Conservation (phyloP, 352 stramenopile genomes). For the Pythium inflatum region DNA sequence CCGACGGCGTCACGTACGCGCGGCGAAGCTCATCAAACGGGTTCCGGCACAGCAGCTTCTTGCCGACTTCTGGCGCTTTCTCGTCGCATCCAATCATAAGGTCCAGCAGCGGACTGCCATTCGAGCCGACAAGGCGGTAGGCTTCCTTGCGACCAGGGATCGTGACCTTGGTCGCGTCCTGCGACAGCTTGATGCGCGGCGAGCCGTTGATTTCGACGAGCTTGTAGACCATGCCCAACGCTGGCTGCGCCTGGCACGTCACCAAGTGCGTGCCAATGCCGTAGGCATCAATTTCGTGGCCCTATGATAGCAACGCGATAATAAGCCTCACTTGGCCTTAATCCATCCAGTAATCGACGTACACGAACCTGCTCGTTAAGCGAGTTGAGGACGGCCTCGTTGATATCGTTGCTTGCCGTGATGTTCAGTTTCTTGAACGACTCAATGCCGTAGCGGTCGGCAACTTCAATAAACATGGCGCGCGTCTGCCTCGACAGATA, state of each 20-base stretch:
- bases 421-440: conserved; percentile 90
- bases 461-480: conserved; percentile 55
- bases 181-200: conserved; percentile 97
- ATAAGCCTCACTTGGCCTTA: background rate
- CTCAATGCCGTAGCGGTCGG: conserved; percentile 64
- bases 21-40: conserved; percentile 96
- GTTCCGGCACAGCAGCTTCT: conserved; percentile 94
- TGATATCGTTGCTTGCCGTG: conserved; percentile 99
- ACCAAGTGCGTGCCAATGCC: conserved; percentile 96
- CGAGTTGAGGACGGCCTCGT: conserved; percentile 95
- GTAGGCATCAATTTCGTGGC: conserved; percentile 96
- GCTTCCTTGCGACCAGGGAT: conserved; percentile 90
- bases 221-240: conserved; percentile 99
- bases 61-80: conserved; percentile 74
- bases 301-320: conserved; percentile 41
- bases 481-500: conserved; percentile 94
- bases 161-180: conserved; percentile 97
- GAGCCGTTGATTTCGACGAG: conserved; percentile 96
- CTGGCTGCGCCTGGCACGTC: conserved; percentile 98
- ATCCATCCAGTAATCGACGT: conserved; percentile 25
- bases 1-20: conserved; percentile 92
- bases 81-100: conserved; percentile 90
- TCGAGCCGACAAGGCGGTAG: conserved; percentile 90
- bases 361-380: conserved; percentile 90
- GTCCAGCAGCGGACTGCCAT: conserved; percentile 89